phyloP scores from a whole-genome alignment of 352 stramenopile genomes.

The Phytopythium montanum region DNA sequence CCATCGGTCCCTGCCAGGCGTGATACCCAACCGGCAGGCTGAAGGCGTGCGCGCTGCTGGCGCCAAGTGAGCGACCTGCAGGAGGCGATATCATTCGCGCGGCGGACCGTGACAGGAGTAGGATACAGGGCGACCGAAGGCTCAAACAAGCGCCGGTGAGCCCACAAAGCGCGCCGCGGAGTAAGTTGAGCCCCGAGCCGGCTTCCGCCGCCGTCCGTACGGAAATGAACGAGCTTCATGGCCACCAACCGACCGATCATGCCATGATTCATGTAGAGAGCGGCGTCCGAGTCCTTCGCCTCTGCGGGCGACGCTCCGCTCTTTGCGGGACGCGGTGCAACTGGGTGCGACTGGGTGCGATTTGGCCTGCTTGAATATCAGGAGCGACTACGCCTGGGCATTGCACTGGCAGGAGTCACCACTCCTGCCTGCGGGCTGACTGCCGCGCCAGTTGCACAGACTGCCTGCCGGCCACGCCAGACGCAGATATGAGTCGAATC shows the following conservation, averaged over 20 bases:
- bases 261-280: too few species aligned
- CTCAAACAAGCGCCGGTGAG: neutral
- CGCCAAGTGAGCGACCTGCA: neutral
- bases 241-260: too few species aligned
- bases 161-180: neutral
- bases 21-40: neutral
- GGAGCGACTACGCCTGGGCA: neutral
- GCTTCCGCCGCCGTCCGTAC: neutral
- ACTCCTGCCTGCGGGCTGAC: too few species aligned
- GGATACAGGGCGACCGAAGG: neutral
- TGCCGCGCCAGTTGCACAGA: too few species aligned
- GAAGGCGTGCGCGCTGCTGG: neutral
- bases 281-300: neutral
- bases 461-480: too few species aligned
- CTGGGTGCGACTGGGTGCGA: neutral
- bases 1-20: neutral
- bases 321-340: neutral
- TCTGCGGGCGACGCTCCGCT: neutral
- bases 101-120: neutral
- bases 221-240: too few species aligned
- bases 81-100: neutral
- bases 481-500: too few species aligned
- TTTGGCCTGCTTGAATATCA: neutral
- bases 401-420: too few species aligned
- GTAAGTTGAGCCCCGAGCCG: neutral